Percentiles rank a stretch among this genome's conserved stretches.
phyloP scores from a whole-genome alignment of 2,329 filamentous ascomycete species.

The Amesomyces nigricolor region DNA sequence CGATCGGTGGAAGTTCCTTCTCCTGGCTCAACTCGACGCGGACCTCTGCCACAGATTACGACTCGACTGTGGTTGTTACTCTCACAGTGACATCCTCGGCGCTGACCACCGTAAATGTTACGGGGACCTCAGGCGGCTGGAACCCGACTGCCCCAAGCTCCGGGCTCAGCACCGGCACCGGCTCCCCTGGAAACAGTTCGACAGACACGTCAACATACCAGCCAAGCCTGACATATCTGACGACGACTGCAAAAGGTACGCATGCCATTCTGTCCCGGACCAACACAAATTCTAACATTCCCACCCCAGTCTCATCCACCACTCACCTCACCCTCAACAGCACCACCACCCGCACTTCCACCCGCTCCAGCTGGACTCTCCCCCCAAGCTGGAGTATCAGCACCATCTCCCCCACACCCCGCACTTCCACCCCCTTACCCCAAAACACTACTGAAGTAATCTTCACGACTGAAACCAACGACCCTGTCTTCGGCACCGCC shows the following conservation, averaged over 20 bases:
- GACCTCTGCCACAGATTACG: neutral
- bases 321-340: neutral
- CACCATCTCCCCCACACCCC: neutral
- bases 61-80: slow-evolving; percentile 3
- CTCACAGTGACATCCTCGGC: slow-evolving; percentile 10
- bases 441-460: neutral
- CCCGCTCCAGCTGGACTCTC: neutral
- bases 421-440: neutral
- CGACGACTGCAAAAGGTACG: neutral
- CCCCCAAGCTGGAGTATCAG: slow-evolving; percentile 9
- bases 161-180: neutral
- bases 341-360: neutral
- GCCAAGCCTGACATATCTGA: slow-evolving; percentile 15
- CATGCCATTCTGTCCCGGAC: neutral
- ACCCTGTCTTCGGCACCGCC: slow-evolving; percentile 5
- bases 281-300: neutral
- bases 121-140: neutral
- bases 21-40: neutral
- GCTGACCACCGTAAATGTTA: neutral
- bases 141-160: neutral
- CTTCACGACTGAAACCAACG: slow-evolving; percentile 7
- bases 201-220: neutral
- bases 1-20: slow-evolving; percentile 1
- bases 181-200: neutral
- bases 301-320: neutral